Evolutionary conservation across 768 basidiomycete genomes (phyloP).

Genomic region (Termitomyces sp.): DNA sequence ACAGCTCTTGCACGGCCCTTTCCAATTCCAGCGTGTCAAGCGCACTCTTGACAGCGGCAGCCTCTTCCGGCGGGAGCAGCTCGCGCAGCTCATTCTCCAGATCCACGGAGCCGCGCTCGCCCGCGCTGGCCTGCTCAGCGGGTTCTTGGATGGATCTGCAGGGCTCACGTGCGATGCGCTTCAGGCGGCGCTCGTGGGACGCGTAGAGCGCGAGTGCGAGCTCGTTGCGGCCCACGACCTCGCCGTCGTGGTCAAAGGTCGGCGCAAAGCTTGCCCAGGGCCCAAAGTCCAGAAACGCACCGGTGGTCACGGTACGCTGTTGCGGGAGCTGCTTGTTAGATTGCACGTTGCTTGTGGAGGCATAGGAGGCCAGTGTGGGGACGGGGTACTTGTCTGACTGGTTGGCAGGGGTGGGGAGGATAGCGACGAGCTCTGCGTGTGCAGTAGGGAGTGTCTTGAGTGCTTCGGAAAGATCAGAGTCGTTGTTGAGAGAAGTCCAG

Average conservation of each 20-base stretch:
- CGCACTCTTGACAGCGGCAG: slow-evolving; percentile 53
- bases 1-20: slow-evolving; percentile 61
- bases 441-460: slow-evolving; percentile 55
- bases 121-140: no score
- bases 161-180: slow-evolving; percentile 19
- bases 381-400: slow-evolving; percentile 24
- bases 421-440: slow-evolving; percentile 72
- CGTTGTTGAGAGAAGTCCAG: slow-evolving; percentile 70
- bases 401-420: slow-evolving; percentile 62
- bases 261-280: slow-evolving; percentile 75
- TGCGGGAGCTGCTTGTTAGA: slow-evolving; percentile 40
- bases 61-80: slow-evolving; percentile 54
- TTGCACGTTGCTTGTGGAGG: slow-evolving; percentile 36
- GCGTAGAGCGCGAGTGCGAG: slow-evolving; percentile 59
- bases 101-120: slow-evolving; percentile 15
- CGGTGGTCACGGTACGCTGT: slow-evolving; percentile 56
- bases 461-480: slow-evolving; percentile 31
- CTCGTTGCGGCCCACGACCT: slow-evolving; percentile 58
- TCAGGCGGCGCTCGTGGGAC: slow-evolving; percentile 40
- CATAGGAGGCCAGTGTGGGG: slow-evolving; percentile 59
- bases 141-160: slow-evolving; percentile 25
- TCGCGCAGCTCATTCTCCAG: slow-evolving; percentile 44
- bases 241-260: slow-evolving; percentile 73
- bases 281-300: slow-evolving; percentile 78
- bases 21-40: slow-evolving; percentile 65